These are phyloP conservation scores for Phlegmacium glaucopus DNA, from an alignment of 768 basidiomycete species.

Conservation along the genomic window DNA sequence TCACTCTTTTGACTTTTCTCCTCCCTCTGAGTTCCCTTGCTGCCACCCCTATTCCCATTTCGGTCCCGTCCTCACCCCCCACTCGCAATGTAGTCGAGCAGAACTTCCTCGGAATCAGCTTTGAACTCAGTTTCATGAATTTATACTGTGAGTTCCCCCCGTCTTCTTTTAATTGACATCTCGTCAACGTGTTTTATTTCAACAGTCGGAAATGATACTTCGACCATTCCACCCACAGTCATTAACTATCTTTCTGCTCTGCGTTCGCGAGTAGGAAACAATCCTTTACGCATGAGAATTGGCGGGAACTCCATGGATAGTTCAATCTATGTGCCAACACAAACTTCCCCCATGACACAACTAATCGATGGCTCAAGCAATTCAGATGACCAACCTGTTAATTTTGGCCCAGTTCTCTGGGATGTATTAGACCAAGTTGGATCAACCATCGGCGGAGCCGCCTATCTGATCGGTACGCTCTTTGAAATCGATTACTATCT, in stretches of 20 bases:
- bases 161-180: not conserved
- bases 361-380: slow-evolving; percentile 32
- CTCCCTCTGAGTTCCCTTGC: slow-evolving; percentile 8
- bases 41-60: slow-evolving; percentile 24
- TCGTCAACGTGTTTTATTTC: not conserved
- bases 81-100: slow-evolving; percentile 37
- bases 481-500: not conserved
- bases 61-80: slow-evolving; percentile 32
- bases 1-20: slow-evolving; percentile 11
- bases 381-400: slow-evolving; percentile 43
- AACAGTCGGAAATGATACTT: slow-evolving; percentile 50
- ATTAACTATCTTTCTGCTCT: slow-evolving; percentile 59
- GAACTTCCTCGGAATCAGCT: slow-evolving; percentile 63
- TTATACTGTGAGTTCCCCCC: slow-evolving; percentile 41
- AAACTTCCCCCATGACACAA: slow-evolving; percentile 40
- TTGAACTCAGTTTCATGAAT: slow-evolving; percentile 62
- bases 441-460: slow-evolving; percentile 23
- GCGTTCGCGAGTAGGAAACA: slow-evolving; percentile 40
- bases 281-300: slow-evolving; percentile 43
- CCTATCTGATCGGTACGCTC: slow-evolving; percentile 30
- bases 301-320: slow-evolving; percentile 48
- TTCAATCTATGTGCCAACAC: slow-evolving; percentile 39
- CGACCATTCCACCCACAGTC: slow-evolving; percentile 47
- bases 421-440: slow-evolving; percentile 40
- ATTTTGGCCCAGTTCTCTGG: slow-evolving; percentile 46